These are phyloP conservation scores for Parietichytrium sp. DNA, from an alignment of 108 stramenopile species.

Conservation along the genomic window DNA sequence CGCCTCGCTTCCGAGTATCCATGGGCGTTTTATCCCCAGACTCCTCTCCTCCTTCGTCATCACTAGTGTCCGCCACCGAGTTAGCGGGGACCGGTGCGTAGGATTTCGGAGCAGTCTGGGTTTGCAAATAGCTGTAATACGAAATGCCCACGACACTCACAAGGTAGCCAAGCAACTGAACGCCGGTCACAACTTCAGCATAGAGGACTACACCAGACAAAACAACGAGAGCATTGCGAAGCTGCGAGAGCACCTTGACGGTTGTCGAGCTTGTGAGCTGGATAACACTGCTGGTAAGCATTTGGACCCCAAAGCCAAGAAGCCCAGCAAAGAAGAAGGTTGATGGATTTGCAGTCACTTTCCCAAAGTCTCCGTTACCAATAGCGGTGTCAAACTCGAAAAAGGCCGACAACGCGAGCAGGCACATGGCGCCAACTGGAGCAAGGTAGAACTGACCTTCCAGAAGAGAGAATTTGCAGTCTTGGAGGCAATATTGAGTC, in stretches of 20 bases:
- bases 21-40: too few species aligned
- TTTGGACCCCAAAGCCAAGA: conserved; percentile 45
- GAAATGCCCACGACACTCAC: not conserved
- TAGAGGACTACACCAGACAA: not conserved
- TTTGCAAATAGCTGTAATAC: conserved; percentile 26
- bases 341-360: not conserved
- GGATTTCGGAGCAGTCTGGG: too few species aligned
- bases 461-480: conserved; percentile 43
- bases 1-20: too few species aligned
- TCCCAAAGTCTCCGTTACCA: conserved; percentile 18
- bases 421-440: conserved; percentile 32
- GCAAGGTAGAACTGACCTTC: conserved; percentile 47
- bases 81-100: too few species aligned
- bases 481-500: conserved; percentile 40
- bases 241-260: conserved; percentile 44
- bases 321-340: not conserved
- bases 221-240: conserved; percentile 34
- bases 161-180: not conserved
- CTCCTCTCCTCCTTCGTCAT: too few species aligned
- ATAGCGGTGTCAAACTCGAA: conserved; percentile 26
- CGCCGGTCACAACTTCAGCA: not conserved
- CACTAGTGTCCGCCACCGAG: too few species aligned
- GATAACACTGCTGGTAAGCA: conserved; percentile 43
- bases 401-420: conserved; percentile 21
- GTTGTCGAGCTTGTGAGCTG: conserved; percentile 44